Conservation (phyloP, 371 early-diverging fungal species). For the Zancudomyces culisetae region DNA sequence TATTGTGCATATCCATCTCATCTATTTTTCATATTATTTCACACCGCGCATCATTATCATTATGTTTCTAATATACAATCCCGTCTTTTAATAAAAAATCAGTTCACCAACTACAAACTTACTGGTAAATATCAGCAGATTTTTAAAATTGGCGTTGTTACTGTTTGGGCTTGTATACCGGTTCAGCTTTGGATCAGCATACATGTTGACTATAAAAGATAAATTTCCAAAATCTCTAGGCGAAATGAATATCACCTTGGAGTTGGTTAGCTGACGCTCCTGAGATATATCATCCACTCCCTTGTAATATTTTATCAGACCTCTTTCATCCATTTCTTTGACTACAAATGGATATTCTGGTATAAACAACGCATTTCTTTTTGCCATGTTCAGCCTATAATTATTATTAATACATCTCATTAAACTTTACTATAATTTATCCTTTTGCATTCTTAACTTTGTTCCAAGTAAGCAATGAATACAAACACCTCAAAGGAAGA, state of each 20-base stretch:
- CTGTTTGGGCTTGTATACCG: too few relatives aligned
- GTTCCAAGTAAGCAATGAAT: neutral
- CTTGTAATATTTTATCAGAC: conserved; percentile 3
- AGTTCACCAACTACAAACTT: too few relatives aligned
- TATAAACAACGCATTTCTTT: conserved; percentile 7
- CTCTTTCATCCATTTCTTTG: conserved; percentile 23
- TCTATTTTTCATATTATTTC: neutral
- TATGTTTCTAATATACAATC: too few relatives aligned
- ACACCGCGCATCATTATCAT: too few relatives aligned
- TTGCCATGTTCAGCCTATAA: neutral
- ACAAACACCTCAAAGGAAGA: conserved; percentile 9
- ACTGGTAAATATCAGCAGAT: too few relatives aligned
- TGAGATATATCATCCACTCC: neutral
- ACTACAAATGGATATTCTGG: conserved; percentile 20
- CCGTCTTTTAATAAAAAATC: too few relatives aligned
- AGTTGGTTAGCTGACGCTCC: neutral
- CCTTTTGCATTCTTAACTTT: neutral
- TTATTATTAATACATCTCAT: too few relatives aligned
- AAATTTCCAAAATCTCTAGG: neutral
- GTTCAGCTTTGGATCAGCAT: neutral
- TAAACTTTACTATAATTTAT: neutral
- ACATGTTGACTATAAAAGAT: neutral
- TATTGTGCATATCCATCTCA: neutral
- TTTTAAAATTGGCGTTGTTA: too few relatives aligned
- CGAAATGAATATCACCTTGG: neutral